Percentiles rank a stretch among this genome's conserved stretches.
Conservation (phyloP, 805 yeast genomes). For the Starmerella apis region DNA sequence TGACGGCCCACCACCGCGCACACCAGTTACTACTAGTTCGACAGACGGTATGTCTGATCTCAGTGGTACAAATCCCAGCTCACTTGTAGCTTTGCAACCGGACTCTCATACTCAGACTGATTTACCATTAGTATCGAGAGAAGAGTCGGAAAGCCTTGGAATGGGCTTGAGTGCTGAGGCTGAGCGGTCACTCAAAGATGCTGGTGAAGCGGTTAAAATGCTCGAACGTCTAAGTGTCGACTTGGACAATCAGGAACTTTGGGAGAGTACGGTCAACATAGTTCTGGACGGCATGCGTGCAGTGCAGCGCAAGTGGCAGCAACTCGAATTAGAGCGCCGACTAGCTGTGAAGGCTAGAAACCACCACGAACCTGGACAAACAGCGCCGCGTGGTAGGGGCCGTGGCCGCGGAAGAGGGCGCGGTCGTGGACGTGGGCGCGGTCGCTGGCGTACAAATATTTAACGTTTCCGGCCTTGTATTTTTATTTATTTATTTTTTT, state of each 20-base stretch:
- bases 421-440: slow-evolving; percentile 23
- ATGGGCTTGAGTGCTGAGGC: slow-evolving; percentile 14
- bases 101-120: background rate
- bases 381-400: slow-evolving; percentile 12
- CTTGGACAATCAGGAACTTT: slow-evolving; percentile 15
- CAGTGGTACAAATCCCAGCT: background rate
- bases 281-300: slow-evolving; percentile 19
- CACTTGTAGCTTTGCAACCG: background rate
- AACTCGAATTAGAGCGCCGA: slow-evolving; percentile 16
- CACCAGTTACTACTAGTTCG: background rate
- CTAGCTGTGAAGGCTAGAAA: slow-evolving; percentile 12
- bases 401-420: slow-evolving; percentile 23
- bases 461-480: background rate
- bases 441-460: slow-evolving; percentile 14
- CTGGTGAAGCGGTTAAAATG: slow-evolving; percentile 10
- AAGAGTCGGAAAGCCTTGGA: background rate
- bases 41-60: background rate
- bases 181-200: slow-evolving; percentile 1
- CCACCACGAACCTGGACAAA: background rate
- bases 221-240: slow-evolving; percentile 17
- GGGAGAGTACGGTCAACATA: slow-evolving; percentile 14
- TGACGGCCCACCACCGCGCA: background rate
- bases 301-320: slow-evolving; percentile 20
- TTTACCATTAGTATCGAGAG: background rate
- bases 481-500: slow-evolving; percentile 5